phyloP scores from a whole-genome alignment of 495 filamentous ascomycete genomes.

The Xanthoparmelia taractica region DNA sequence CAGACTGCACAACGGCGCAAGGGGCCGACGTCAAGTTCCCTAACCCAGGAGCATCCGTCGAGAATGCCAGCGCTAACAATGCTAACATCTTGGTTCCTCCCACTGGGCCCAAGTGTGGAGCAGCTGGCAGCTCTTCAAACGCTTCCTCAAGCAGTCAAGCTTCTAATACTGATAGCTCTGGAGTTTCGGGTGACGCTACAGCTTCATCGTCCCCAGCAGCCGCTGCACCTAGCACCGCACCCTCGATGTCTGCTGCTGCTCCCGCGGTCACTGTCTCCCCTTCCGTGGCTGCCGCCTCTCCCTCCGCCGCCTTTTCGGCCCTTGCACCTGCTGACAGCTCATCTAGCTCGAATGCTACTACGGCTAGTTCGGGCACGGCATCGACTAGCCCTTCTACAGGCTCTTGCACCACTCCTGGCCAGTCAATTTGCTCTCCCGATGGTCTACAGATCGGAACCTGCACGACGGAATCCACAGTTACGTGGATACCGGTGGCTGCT shows the following conservation, averaged over 20 bases:
- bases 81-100: constrained; percentile 8
- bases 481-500: constrained; percentile 23
- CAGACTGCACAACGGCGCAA: constrained; percentile 32
- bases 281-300: background rate
- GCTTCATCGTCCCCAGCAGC: no score
- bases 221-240: background rate
- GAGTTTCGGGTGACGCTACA: constrained; percentile 8
- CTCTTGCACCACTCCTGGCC: constrained; percentile 17
- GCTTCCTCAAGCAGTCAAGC: constrained; percentile 3
- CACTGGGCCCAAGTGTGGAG: constrained; percentile 6
- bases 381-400: constrained; percentile 14
- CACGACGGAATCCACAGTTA: constrained; percentile 17
- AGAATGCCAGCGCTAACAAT: constrained; percentile 10
- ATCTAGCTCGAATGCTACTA: constrained; percentile 9
- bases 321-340: constrained; percentile 4
- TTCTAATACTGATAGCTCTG: background rate
- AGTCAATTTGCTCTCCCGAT: constrained; percentile 26
- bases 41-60: constrained; percentile 20
- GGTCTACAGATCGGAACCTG: constrained; percentile 24
- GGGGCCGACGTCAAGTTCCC: constrained; percentile 23
- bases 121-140: background rate
- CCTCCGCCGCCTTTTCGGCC: constrained; percentile 8
- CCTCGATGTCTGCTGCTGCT: constrained; percentile 3
- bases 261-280: background rate
- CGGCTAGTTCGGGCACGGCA: constrained; percentile 8